phyloP scores from a whole-genome alignment of 1,139 yeast genomes.

The Trichomonascaceae sp. region DNA sequence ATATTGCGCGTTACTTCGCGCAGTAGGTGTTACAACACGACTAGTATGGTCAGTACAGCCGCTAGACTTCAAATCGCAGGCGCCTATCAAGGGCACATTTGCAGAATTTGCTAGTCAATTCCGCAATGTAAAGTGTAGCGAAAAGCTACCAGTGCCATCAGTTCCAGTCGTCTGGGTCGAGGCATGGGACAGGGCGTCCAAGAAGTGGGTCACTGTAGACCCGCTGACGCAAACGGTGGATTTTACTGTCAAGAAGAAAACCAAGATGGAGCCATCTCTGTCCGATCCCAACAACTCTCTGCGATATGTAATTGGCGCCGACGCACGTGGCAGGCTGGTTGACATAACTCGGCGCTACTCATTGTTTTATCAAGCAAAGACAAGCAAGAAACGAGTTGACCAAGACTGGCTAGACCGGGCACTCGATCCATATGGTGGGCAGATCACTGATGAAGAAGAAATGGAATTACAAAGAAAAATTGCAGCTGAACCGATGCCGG shows the following conservation, averaged over 20 bases:
- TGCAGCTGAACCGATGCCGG: constrained; percentile 76
- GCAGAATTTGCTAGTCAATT: constrained; percentile 3
- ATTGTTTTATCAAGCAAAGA: constrained; percentile 55
- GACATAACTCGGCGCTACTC: constrained; percentile 85
- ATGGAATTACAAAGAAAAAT: constrained; percentile 58
- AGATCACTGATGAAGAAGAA: constrained; percentile 38
- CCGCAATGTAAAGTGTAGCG: constrained; percentile 1
- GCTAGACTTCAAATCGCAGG: constrained; percentile 57
- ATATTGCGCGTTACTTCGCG: constrained; percentile 60
- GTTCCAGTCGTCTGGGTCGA: constrained; percentile 89
- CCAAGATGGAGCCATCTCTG: constrained; percentile 67
- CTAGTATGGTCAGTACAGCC: constrained; percentile 78
- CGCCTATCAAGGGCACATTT: constrained; percentile 12
- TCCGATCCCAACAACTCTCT: constrained; percentile 47
- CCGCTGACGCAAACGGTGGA: constrained; percentile 61
- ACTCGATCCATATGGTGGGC: constrained; percentile 24
- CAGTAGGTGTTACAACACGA: constrained; percentile 60
- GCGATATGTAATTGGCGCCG: constrained; percentile 68
- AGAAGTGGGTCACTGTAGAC: constrained; percentile 77
- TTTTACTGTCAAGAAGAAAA: constrained; percentile 40
- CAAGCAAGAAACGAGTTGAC: constrained; percentile 63
- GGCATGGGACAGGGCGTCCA: constrained; percentile 68
- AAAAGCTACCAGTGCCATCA: too few species aligned
- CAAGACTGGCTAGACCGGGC: constrained; percentile 48
- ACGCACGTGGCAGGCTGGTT: constrained; percentile 45